Evolutionary conservation across 2,329 filamentous ascomycete genomes (phyloP).

Genomic region (Polytolypa hystricis): DNA sequence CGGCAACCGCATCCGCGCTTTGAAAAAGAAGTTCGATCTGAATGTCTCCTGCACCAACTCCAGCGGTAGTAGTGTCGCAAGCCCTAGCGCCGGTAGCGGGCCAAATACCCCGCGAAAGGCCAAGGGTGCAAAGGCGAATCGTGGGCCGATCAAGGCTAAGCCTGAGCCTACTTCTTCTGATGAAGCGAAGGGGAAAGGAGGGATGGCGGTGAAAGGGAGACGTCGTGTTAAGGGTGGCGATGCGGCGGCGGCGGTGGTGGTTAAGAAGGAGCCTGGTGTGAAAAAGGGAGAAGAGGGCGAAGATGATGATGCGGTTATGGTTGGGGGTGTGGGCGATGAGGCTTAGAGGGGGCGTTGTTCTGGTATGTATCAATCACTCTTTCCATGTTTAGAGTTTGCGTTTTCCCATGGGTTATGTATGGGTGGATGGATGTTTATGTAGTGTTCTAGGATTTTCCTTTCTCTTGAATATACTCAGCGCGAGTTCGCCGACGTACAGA

Average conservation of each 20-base stretch:
- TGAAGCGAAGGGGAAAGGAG: slow-evolving; percentile 4
- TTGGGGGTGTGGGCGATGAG: too few species aligned
- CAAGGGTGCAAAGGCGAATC: slow-evolving; percentile 14
- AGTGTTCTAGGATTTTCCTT: too few species aligned
- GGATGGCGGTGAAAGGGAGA: not conserved
- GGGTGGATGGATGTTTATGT: too few species aligned
- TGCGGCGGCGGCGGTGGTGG: not conserved
- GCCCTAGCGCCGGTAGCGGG: not conserved
- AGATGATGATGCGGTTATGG: not conserved
- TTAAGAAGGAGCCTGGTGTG: not conserved
- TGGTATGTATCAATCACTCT: too few species aligned
- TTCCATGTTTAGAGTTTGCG: too few species aligned
- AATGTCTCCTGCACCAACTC: not conserved
- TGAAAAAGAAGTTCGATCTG: slow-evolving; percentile 19
- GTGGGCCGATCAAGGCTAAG: slow-evolving; percentile 14
- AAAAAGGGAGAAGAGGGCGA: not conserved
- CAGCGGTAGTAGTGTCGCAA: too few species aligned
- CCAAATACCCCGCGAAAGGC: slow-evolving; percentile 12
- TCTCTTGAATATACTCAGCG: too few species aligned
- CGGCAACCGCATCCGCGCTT: slow-evolving; percentile 17
- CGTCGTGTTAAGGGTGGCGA: not conserved
- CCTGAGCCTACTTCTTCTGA: slow-evolving; percentile 3
- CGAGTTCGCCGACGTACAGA: too few species aligned
- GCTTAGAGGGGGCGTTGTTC: too few species aligned
- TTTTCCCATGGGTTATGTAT: too few species aligned